Conservation (phyloP, 2,329 filamentous ascomycete genomes). For the Penicillium sp. region DNA sequence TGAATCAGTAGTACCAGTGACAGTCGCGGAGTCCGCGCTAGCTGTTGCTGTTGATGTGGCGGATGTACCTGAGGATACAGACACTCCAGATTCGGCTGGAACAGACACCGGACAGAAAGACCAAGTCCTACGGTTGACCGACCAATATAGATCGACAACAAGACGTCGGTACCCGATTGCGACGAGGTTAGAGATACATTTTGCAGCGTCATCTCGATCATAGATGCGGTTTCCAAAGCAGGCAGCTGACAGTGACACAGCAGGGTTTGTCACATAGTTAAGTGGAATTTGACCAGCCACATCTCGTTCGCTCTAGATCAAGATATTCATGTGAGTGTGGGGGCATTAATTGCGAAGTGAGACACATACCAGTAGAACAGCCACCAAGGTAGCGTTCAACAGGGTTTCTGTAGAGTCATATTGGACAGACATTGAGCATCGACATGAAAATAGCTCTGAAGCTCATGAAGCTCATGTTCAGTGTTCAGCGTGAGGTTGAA, state of each 20-base stretch:
- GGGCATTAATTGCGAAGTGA: neutral
- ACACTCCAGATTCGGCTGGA: conserved; percentile 34
- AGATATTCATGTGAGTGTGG: conserved; percentile 12
- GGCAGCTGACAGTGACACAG: conserved; percentile 56
- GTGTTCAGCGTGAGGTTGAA: neutral
- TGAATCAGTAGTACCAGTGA: conserved; percentile 25
- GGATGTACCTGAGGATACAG: conserved; percentile 21
- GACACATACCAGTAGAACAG: conserved; percentile 40
- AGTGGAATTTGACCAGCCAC: conserved; percentile 60
- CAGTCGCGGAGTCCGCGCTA: conserved; percentile 22
- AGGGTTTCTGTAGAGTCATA: conserved; percentile 43
- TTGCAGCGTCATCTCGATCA: conserved; percentile 51
- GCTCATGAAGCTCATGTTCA: conserved; percentile 7
- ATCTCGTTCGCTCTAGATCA: conserved; percentile 60
- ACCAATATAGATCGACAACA: conserved; percentile 65
- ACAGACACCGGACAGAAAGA: conserved; percentile 61
- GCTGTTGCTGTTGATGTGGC: conserved; percentile 20
- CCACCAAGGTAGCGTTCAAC: conserved; percentile 40
- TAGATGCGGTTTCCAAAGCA: conserved; percentile 60
- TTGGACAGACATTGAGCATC: conserved; percentile 42
- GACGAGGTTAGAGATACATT: conserved; percentile 64
- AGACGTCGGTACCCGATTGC: conserved; percentile 60
- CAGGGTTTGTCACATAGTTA: conserved; percentile 60
- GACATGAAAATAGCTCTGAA: neutral
- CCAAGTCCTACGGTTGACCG: conserved; percentile 54